Conservation (phyloP, 1,284 basidiomycete species). For the Inonotus obliquus region DNA sequence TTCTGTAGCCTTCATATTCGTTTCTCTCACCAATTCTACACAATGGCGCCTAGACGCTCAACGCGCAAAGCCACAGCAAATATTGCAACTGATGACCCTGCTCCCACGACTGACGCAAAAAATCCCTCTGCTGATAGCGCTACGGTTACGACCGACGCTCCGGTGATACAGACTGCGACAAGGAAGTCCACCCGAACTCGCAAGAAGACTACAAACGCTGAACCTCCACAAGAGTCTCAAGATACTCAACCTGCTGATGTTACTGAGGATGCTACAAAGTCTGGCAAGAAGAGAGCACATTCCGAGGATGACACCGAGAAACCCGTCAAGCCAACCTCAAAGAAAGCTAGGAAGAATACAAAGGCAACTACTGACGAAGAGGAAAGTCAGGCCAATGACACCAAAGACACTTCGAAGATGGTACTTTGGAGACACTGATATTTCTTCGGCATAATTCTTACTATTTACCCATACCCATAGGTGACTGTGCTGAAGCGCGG, state of each 20-base stretch:
- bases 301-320: conserved; percentile 25
- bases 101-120: neutral
- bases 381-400: conserved; percentile 12
- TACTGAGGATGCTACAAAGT: neutral
- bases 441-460: neutral
- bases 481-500: conserved; percentile 55
- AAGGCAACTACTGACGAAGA: conserved; percentile 15
- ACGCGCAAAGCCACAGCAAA: conserved; percentile 6
- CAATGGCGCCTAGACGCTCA: conserved; percentile 14
- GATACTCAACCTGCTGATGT: neutral
- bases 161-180: too few relatives aligned
- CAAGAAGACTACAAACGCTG: neutral
- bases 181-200: neutral
- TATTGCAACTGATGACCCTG: neutral
- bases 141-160: neutral
- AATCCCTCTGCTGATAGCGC: neutral
- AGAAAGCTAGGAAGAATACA: conserved; percentile 32
- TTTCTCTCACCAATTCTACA: neutral
- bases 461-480: conserved; percentile 26
- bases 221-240: neutral
- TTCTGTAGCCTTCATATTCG: neutral
- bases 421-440: conserved; percentile 20
- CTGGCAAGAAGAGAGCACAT: conserved; percentile 10
- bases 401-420: conserved; percentile 33
- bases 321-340: conserved; percentile 28